Base-by-base conservation (phyloP, 768 basidiomycete genomes). In the Lepiota brunneoincarnata region DNA sequence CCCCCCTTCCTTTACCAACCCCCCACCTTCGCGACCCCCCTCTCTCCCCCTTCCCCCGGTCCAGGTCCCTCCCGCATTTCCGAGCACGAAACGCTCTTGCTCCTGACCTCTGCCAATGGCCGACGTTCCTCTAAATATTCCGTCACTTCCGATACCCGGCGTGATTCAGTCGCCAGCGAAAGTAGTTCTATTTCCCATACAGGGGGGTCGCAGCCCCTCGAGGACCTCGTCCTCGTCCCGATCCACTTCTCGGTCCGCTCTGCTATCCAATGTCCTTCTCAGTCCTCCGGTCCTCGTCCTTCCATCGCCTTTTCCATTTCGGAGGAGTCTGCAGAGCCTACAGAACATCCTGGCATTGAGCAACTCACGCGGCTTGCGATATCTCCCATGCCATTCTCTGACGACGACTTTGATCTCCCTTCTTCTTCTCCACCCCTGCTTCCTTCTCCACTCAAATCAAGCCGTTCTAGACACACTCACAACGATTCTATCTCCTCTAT, bases 1-100 rank as follows among this genome's bases (percentile, higher is more conserved):
- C 38, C 24, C 39, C 36, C 39, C 69, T 65, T 23, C 69, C 58
- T 50, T 64, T n/a, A 24, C 61, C 47, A 81, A 83, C 51, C 85
- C 84, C 0, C 84, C 85, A 0, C 83, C 79, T 0, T 81, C 81
- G 0, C 72, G 69, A 1, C 86, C 86, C 0, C 86, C 86, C 0
- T 67, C 74, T 0, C 60, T 72, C 0, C 86, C 87, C 0, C 76
- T 88, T 2, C 87, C 87, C 0, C 84, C 87, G 2, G 59, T 88
- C 1, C 87, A 0, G 84, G 82, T 2, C 81, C 82, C 0, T 83
- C 83, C 1, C 73, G 81, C 17, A 72, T 83, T 21, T 74, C 82
- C 2, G 72, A 75, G 54, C 66, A 75, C 35, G 82, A 79, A 55
- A 78, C 73, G 26, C 69, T 75, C 35, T 70, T 72, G 17, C 72